Conservation (phyloP, 768 basidiomycete species). For the Heimioporus sp. region DNA sequence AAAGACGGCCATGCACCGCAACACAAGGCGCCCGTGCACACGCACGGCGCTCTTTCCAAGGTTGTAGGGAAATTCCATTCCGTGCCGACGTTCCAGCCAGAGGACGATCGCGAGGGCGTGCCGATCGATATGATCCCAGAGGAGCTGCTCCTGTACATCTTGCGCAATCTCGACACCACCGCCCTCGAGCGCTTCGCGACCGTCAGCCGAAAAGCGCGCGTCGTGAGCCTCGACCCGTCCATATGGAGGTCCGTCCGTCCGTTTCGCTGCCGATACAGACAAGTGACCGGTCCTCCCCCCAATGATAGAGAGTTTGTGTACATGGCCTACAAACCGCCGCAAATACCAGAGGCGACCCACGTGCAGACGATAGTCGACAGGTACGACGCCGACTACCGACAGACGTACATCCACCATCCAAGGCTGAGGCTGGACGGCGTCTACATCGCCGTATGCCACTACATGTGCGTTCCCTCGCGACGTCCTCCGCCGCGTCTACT, state of each 20-base stretch:
- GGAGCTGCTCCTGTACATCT: slow-evolving; percentile 68
- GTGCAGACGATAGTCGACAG: slow-evolving; percentile 47
- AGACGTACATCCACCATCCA: slow-evolving; percentile 80
- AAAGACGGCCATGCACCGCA: slow-evolving; percentile 68
- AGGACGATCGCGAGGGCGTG: slow-evolving; percentile 59
- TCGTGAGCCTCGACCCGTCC: slow-evolving; percentile 63
- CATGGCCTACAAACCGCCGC: slow-evolving; percentile 70
- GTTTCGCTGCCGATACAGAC: not conserved
- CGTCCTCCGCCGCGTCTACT: not conserved
- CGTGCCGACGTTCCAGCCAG: slow-evolving; percentile 59
- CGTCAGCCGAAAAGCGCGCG: slow-evolving; percentile 70
- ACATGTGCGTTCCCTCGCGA: slow-evolving; percentile 53
- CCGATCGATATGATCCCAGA: slow-evolving; percentile 65
- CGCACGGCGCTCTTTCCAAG: slow-evolving; percentile 43
- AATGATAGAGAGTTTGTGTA: slow-evolving; percentile 59
- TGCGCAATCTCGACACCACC: slow-evolving; percentile 63
- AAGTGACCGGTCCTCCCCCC: slow-evolving; percentile 9
- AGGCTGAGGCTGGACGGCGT: slow-evolving; percentile 84
- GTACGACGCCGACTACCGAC: slow-evolving; percentile 68
- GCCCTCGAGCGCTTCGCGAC: slow-evolving; percentile 76
- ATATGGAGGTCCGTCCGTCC: slow-evolving; percentile 69
- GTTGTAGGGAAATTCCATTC: slow-evolving; percentile 50
- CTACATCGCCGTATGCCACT: slow-evolving; percentile 91
- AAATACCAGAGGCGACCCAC: slow-evolving; percentile 55
- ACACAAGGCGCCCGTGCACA: slow-evolving; percentile 5